Base-by-base conservation (phyloP, 768 basidiomycete species). In the Xanthoconium purpureum region DNA sequence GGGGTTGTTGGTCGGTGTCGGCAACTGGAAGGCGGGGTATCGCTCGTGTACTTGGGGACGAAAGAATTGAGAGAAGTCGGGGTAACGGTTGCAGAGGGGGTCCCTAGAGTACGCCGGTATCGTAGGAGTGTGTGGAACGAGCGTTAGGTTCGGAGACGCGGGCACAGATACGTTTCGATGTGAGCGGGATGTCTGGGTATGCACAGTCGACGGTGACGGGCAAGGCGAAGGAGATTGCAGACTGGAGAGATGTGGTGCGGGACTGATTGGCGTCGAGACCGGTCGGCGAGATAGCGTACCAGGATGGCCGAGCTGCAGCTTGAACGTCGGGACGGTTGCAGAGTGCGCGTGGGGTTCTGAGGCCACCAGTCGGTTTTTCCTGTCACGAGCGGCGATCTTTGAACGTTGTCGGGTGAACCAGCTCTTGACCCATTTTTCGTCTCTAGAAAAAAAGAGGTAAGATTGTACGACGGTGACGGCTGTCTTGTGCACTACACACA, bases 51-150 rank as follows among this genome's bases (percentile, higher is more conserved):
- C 63, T 17, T 17, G 38, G 2, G 70, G 62, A 17, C 37, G 62
- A 54, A 71, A 71, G 51, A 71, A 71, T 18, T 66, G 65, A 46
- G 70, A 71, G 40, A 71, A 71, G 55, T 71, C 69, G 30, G 70
- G 71, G 52, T 71, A 73, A 39, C 70, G 65, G 45, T 69, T 61
- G 54, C 37, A 62, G 12, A 71, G 67, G 6, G 70, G 67, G 55
- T 71, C 66, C 51, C 71, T 71, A 28, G 71, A 67, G 60, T 71
- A 71, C 3, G 61, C 47, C 17, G 61, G 50, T 30, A 42, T 39
- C 30, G 30, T 33, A 36, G 52, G 35, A n/a, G 56, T 18, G 20
- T 33, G 51, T 11, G 45, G n/a, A 47, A 54, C 53, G 38, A 28
- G 12, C 46, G 57, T 17, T 24, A 30, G 20, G 40, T 24, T 40